A percentile compares a stretch with the other conserved stretches of the same genome.
Evolutionary conservation across 805 yeast species (phyloP).

Genomic region (Kluyveromyces starmeri): DNA sequence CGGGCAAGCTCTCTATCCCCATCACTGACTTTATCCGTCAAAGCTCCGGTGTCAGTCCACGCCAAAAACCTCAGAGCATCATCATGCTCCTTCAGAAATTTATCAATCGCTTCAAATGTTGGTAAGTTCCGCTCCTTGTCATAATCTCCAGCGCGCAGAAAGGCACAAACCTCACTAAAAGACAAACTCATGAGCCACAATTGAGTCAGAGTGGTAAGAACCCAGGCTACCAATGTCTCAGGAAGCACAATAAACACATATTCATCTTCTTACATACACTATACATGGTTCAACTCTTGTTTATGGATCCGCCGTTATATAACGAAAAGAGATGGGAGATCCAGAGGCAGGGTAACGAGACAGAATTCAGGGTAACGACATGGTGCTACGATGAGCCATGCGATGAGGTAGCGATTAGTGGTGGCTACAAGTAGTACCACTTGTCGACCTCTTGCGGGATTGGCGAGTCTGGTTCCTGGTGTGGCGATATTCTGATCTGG

Average conservation of each 20-base stretch:
- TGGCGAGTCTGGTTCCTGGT: constrained; percentile 22
- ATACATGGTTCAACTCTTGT: no score
- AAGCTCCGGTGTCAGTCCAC: constrained; percentile 7
- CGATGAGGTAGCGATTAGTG: neutral
- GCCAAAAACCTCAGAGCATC: constrained; percentile 9
- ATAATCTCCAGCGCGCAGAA: constrained; percentile 11
- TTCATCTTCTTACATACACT: no score
- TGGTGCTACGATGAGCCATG: no score
- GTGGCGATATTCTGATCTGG: constrained; percentile 20
- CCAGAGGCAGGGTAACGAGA: no score
- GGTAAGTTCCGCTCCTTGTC: constrained; percentile 7
- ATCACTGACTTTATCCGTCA: constrained; percentile 24
- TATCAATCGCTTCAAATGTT: constrained; percentile 11
- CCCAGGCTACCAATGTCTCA: no score
- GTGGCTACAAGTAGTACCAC: constrained; percentile 23
- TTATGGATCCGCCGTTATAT: no score
- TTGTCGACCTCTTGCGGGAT: constrained; percentile 35
- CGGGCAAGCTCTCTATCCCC: constrained; percentile 33
- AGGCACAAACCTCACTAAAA: constrained; percentile 14
- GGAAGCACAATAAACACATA: no score
- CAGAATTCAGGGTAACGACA: no score
- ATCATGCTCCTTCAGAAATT: constrained; percentile 12
- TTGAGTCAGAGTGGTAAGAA: no score
- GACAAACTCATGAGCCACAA: no score
- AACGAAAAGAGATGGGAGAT: no score